phyloP scores from a whole-genome alignment of 306 rosid genomes.

The Cucurbita pepo region DNA sequence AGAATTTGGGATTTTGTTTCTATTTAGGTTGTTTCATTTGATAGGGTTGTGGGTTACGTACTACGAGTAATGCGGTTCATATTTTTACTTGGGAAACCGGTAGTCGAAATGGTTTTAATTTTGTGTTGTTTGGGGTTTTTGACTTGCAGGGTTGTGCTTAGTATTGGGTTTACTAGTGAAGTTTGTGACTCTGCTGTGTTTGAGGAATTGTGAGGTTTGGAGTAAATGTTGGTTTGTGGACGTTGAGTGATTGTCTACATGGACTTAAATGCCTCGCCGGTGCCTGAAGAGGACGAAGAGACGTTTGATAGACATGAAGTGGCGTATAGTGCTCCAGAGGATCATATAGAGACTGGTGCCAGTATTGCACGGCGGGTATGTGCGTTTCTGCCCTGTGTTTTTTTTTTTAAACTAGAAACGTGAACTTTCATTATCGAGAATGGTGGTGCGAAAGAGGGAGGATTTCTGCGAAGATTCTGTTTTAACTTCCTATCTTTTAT shows the following conservation, averaged over 20 bases:
- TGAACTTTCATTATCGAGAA: too few relatives aligned
- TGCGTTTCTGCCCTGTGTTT: neutral
- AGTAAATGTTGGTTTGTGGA: slow-evolving; percentile 31
- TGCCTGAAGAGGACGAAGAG: slow-evolving; percentile 95
- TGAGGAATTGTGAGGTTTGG: slow-evolving; percentile 12
- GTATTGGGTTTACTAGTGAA: neutral
- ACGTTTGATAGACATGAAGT: slow-evolving; percentile 41
- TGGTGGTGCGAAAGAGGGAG: neutral
- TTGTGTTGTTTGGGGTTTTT: neutral
- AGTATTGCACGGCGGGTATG: slow-evolving; percentile 89
- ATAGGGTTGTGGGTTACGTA: slow-evolving; percentile 11
- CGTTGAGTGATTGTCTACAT: slow-evolving; percentile 80
- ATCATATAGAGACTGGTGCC: slow-evolving; percentile 56
- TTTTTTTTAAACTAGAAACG: neutral
- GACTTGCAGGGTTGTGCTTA: neutral
- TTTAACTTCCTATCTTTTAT: neutral
- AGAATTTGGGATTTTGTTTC: slow-evolving; percentile 1
- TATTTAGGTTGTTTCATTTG: slow-evolving; percentile 12
- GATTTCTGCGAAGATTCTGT: neutral
- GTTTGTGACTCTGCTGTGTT: neutral
- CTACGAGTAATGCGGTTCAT: slow-evolving; percentile 2
- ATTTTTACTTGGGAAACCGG: neutral
- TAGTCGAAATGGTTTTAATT: neutral
- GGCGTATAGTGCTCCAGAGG: slow-evolving; percentile 47
- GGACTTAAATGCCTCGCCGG: slow-evolving; percentile 97